Conservation (phyloP, 164 flowering plant genomes). For the Stephania yunnanensis region DNA sequence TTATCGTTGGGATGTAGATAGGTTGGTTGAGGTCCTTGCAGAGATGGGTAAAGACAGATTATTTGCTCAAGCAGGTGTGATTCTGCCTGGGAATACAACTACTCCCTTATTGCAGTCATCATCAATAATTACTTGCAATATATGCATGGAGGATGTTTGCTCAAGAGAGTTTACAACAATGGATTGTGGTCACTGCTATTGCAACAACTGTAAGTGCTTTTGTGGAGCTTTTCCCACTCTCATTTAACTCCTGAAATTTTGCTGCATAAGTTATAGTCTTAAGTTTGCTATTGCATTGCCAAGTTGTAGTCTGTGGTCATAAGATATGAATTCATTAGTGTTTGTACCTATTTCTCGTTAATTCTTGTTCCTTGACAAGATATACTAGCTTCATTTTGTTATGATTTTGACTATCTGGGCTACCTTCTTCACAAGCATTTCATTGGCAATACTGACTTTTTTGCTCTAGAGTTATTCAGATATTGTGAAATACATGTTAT, state of each 20-base stretch:
- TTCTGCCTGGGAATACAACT: slow-evolving; percentile 27
- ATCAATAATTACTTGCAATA: slow-evolving; percentile 36
- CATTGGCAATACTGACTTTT: no score
- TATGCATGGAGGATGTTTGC: slow-evolving; percentile 59
- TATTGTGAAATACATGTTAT: background rate
- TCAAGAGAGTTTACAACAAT: slow-evolving; percentile 41
- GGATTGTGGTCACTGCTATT: slow-evolving; percentile 88
- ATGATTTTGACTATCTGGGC: no score
- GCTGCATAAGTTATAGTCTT: background rate
- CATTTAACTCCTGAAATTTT: background rate
- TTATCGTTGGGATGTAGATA: slow-evolving; percentile 76
- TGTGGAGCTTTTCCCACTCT: background rate
- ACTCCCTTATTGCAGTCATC: slow-evolving; percentile 12
- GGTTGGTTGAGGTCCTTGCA: slow-evolving; percentile 47
- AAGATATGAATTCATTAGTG: no score
- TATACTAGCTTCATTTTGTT: no score
- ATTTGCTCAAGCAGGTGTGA: slow-evolving; percentile 60
- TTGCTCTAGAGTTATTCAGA: no score
- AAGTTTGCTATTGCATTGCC: no score
- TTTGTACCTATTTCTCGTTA: no score
- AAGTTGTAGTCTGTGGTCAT: no score
- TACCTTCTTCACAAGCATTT: no score
- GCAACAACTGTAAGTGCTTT: slow-evolving; percentile 60
- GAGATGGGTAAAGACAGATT: slow-evolving; percentile 56
- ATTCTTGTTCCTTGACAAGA: no score